phyloP scores from a whole-genome alignment of 2,329 filamentous ascomycete genomes.

The Hyphodiscus sp. region DNA sequence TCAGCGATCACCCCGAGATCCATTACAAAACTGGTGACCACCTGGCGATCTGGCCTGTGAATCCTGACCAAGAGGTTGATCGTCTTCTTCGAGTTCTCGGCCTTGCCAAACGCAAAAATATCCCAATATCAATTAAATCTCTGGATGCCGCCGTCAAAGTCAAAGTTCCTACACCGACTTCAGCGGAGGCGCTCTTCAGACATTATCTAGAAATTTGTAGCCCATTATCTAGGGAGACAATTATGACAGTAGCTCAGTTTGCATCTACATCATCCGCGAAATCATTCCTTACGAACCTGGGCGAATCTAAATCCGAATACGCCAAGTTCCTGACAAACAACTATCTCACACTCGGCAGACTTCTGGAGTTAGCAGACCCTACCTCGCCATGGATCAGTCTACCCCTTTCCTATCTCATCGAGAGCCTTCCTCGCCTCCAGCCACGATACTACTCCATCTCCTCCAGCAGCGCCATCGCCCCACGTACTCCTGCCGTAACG shows the following conservation, averaged over 20 bases:
- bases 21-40: slow-evolving; percentile 25
- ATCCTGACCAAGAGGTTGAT: slow-evolving; percentile 15
- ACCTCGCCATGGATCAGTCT: slow-evolving; percentile 33
- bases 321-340: slow-evolving; percentile 4
- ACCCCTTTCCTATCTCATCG: slow-evolving; percentile 47
- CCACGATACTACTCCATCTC: slow-evolving; percentile 58
- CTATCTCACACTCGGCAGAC: slow-evolving; percentile 11
- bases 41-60: slow-evolving; percentile 20
- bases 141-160: slow-evolving; percentile 5
- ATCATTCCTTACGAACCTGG: slow-evolving; percentile 4
- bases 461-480: slow-evolving; percentile 42
- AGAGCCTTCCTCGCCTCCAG: slow-evolving; percentile 49
- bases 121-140: slow-evolving; percentile 8
- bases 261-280: slow-evolving; percentile 30
- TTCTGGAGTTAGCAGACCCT: slow-evolving; percentile 6
- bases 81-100: slow-evolving; percentile 11
- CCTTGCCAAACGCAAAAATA: slow-evolving; percentile 1
- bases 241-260: slow-evolving; percentile 34
- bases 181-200: slow-evolving; percentile 33
- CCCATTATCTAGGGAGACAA: slow-evolving; percentile 34
- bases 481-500: slow-evolving; percentile 37
- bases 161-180: slow-evolving; percentile 16
- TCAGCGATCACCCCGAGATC: slow-evolving; percentile 12
- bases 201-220: slow-evolving; percentile 42
- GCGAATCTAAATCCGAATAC: slow-evolving; percentile 9